A percentile compares a stretch with the other conserved stretches of the same genome.
phyloP scores from a whole-genome alignment of 2,329 filamentous ascomycete genomes.

The Ophiocordyceps camponoti-rufipedis region DNA sequence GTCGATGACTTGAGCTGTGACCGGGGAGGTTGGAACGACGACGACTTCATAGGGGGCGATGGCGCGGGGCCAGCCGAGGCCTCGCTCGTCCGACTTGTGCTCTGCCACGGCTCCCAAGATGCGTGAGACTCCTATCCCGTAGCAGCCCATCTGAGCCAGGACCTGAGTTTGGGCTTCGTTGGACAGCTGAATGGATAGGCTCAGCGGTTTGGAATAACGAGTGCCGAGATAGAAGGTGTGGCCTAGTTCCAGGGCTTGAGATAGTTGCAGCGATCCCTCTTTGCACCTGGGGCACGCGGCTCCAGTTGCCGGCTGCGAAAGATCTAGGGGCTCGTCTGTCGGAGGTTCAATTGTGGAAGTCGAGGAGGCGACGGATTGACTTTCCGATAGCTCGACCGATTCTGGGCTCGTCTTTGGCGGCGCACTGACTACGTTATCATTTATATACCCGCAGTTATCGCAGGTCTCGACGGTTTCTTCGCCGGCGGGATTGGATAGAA shows the following conservation, averaged over 20 bases:
- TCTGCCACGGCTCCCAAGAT: slow-evolving; percentile 78
- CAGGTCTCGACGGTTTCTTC: slow-evolving; percentile 78
- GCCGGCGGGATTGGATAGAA: slow-evolving; percentile 60
- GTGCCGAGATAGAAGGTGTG: slow-evolving; percentile 92
- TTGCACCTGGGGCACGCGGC: slow-evolving; percentile 58
- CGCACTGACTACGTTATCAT: slow-evolving; percentile 53
- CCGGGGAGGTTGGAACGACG: slow-evolving; percentile 35
- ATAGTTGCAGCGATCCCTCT: slow-evolving; percentile 40
- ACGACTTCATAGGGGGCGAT: slow-evolving; percentile 74
- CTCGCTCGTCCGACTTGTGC: slow-evolving; percentile 49
- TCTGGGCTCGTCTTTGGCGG: slow-evolving; percentile 1
- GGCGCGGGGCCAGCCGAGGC: slow-evolving; percentile 71
- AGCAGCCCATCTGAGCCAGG: slow-evolving; percentile 82
- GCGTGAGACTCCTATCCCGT: slow-evolving; percentile 84
- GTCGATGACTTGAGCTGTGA: slow-evolving; percentile 27
- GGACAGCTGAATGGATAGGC: slow-evolving; percentile 36
- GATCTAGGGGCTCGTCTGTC: slow-evolving; percentile 28
- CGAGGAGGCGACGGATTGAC: slow-evolving; percentile 9
- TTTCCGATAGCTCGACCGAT: slow-evolving; percentile 3
- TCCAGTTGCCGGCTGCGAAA: slow-evolving; percentile 47
- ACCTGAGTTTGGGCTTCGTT: slow-evolving; percentile 14
- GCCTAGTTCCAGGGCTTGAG: slow-evolving; percentile 71
- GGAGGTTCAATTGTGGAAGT: too few relatives aligned
- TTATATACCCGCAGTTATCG: slow-evolving; percentile 51
- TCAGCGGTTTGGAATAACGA: slow-evolving; percentile 63